Evolutionary conservation across 805 yeast genomes (phyloP).

Genomic region (Metschnikowia matae): DNA sequence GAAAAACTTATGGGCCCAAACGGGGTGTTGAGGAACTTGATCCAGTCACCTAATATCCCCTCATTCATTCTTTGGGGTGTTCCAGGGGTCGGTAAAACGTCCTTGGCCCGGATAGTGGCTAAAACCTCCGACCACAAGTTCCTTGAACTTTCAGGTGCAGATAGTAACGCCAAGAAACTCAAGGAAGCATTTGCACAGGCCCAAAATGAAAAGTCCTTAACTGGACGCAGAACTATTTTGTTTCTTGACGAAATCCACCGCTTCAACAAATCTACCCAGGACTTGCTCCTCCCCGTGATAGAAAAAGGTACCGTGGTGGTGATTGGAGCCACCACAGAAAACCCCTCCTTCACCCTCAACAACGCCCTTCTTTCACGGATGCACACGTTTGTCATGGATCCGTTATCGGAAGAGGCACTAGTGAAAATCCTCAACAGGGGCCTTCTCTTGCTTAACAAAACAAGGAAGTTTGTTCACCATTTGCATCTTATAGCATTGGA

Average conservation of each 20-base stretch:
- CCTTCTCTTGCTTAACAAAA: slow-evolving; percentile 48
- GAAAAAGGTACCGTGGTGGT: slow-evolving; percentile 39
- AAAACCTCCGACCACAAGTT: slow-evolving; percentile 28
- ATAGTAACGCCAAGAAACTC: slow-evolving; percentile 32
- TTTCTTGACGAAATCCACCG: slow-evolving; percentile 44
- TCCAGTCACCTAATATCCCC: slow-evolving; percentile 32
- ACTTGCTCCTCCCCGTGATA: slow-evolving; percentile 38
- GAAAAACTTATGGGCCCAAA: slow-evolving; percentile 36
- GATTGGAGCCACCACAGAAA: slow-evolving; percentile 58
- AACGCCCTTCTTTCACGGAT: slow-evolving; percentile 41
- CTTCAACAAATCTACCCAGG: slow-evolving; percentile 42
- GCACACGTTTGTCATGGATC: slow-evolving; percentile 44
- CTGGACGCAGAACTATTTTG: slow-evolving; percentile 31
- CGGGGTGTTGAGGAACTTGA: slow-evolving; percentile 35
- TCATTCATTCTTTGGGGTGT: slow-evolving; percentile 43
- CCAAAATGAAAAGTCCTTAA: slow-evolving; percentile 31
- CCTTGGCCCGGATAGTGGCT: slow-evolving; percentile 39
- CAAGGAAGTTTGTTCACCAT: slow-evolving; percentile 49
- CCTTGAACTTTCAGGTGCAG: slow-evolving; percentile 40
- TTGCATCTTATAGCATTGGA: slow-evolving; percentile 50
- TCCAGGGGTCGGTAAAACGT: slow-evolving; percentile 45
- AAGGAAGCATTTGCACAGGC: slow-evolving; percentile 35
- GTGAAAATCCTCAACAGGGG: slow-evolving; percentile 42
- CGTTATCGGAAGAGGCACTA: slow-evolving; percentile 28
- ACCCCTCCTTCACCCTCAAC: slow-evolving; percentile 46